These are phyloP conservation scores for Auriscalpium vulgare DNA, from an alignment of 768 basidiomycete species.

Conservation along the genomic window DNA sequence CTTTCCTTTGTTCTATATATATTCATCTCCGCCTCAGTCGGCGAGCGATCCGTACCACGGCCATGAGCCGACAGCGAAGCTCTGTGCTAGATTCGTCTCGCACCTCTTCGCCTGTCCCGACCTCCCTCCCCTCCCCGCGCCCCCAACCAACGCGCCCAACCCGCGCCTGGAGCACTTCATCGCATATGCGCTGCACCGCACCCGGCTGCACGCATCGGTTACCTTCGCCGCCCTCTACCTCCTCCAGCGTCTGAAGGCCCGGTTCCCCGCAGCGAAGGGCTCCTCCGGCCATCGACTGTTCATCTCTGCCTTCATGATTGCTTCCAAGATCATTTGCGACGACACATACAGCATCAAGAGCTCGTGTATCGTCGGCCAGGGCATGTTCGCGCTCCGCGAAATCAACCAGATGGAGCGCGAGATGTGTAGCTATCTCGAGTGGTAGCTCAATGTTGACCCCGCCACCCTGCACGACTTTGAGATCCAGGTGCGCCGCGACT, in stretches of 20 bases:
- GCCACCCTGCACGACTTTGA: conserved; percentile 24
- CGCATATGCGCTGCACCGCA: conserved; percentile 81
- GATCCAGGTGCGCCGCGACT: too few relatives aligned
- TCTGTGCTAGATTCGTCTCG: conserved; percentile 74
- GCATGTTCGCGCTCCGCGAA: too few relatives aligned
- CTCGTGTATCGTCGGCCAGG: conserved; percentile 25
- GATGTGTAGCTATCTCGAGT: too few relatives aligned
- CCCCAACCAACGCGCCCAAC: conserved; percentile 17
- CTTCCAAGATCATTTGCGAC: conserved; percentile 66
- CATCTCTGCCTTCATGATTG: conserved; percentile 90
- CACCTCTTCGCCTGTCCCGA: conserved; percentile 86
- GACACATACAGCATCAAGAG: conserved; percentile 62
- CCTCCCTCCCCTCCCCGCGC: conserved; percentile 42
- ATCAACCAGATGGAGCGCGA: too few relatives aligned
- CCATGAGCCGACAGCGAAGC: conserved; percentile 60
- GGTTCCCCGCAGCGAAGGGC: conserved; percentile 87
- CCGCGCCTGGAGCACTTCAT: conserved; percentile 71
- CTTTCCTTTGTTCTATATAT: conserved; percentile 1
- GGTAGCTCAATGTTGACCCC: conserved; percentile 48
- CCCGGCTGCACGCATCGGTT: conserved; percentile 51
- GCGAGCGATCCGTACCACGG: conserved; percentile 58
- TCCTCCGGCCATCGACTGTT: conserved; percentile 87
- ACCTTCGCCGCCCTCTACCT: conserved; percentile 55
- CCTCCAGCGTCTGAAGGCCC: conserved; percentile 77
- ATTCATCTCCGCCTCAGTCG: conserved; percentile 3